These are phyloP conservation scores for Claviceps sp. DNA, from an alignment of 2,329 filamentous ascomycete genomes.

Conservation along the genomic window DNA sequence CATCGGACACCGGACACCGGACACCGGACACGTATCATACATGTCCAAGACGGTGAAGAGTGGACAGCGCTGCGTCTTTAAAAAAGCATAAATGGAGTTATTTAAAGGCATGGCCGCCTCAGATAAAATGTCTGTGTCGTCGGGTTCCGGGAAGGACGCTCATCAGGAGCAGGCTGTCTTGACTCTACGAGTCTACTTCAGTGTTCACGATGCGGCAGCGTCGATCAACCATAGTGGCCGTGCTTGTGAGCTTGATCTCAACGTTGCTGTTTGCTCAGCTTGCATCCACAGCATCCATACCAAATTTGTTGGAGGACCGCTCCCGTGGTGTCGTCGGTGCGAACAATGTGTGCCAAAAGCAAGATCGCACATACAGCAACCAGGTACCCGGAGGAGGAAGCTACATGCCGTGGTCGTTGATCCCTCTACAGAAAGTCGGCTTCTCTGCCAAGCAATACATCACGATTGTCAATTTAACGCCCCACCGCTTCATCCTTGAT, in stretches of 20 bases:
- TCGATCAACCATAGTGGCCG: neutral
- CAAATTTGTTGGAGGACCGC: neutral
- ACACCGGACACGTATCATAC: no score
- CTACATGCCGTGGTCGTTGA: conserved; percentile 7
- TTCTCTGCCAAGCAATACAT: conserved; percentile 14
- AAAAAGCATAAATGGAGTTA: neutral
- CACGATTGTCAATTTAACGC: conserved; percentile 22
- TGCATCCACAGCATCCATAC: neutral
- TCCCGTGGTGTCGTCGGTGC: neutral
- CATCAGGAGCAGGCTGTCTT: neutral
- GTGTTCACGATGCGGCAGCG: neutral
- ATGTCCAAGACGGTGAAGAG: neutral
- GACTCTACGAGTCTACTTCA: no score
- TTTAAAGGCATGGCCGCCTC: neutral
- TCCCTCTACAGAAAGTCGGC: conserved; percentile 1
- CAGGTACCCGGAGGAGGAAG: conserved; percentile 2
- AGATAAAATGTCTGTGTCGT: neutral
- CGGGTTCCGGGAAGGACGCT: neutral
- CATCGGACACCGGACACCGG: no score
- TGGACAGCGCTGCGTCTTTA: neutral
- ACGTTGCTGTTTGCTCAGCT: neutral
- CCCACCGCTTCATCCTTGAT: conserved; percentile 15
- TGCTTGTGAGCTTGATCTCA: neutral
- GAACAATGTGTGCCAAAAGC: conserved; percentile 1
- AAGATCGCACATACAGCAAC: conserved; percentile 5